Base-by-base conservation (phyloP, 495 filamentous ascomycete genomes). In the Copromyces sp. region DNA sequence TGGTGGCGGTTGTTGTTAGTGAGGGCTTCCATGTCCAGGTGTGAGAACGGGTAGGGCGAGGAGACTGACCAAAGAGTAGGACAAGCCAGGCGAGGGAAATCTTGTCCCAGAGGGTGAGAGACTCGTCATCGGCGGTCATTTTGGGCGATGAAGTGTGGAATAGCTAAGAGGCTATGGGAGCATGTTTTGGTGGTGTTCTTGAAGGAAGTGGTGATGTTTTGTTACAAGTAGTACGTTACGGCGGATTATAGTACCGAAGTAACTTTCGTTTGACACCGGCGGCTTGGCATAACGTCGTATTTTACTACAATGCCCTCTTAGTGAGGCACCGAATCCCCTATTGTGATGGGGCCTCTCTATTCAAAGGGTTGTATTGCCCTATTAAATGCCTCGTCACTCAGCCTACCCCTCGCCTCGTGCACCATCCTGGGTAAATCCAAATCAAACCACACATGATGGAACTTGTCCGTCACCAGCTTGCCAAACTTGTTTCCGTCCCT, bases 351-450 rank as follows among this genome's bases (percentile, higher is more conserved):
- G n/a, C n/a, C n/a, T n/a, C n/a, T n/a, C n/a, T n/a, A n/a, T n/a
- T n/a, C n/a, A n/a, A n/a, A n/a, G n/a, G n/a, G n/a, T n/a, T n/a
- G n/a, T n/a, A n/a, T n/a, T n/a, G n/a, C n/a, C n/a, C n/a, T n/a
- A n/a, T n/a, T n/a, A n/a, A n/a, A n/a, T n/a, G n/a, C 24, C 24
- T 24, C 24, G 24, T 24, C 24, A 24, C 0, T 24, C 39, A 77
- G 17, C 37, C 2, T 6, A 2, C 9, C 17, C 42, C 65, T 8
- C 11, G 72, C 75, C 14, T 71, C 47, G 68, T 72, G 32, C 44
- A 80, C 79, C 81, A 84, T 84, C 17, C 69, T 73, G 0, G 76
- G 69, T 17, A 84, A 68, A 71, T 85, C 80, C 42, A 81, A 78
- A 32, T 83, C 73, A 3, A 3, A 29, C 84, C 84, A 86, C 14